These are phyloP conservation scores for Mortierella hygrophila DNA, from an alignment of 192 early-diverging fungal genomes.

Conservation along the genomic window DNA sequence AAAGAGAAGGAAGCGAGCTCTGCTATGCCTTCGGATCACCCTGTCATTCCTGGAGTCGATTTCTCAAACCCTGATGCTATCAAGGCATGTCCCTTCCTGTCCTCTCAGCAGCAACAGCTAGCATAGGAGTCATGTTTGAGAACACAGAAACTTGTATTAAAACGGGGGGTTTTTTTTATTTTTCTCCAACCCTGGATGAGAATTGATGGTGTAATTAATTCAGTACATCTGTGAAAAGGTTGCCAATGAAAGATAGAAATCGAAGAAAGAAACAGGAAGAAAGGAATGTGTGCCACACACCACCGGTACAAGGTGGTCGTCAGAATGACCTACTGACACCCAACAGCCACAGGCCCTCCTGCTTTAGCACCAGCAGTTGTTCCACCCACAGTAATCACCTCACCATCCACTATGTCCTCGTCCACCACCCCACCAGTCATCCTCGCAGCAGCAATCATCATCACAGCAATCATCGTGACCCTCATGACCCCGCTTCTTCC, in stretches of 20 bases:
- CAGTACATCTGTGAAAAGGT: too few relatives aligned
- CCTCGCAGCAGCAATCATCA: neutral
- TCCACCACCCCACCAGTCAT: neutral
- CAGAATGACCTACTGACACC: too few relatives aligned
- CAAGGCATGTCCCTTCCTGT: slow-evolving; percentile 43
- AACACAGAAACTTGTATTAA: neutral
- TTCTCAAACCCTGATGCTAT: slow-evolving; percentile 39
- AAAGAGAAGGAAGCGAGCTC: neutral
- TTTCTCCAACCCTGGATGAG: too few relatives aligned
- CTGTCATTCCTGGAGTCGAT: slow-evolving; percentile 44
- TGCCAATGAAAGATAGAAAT: neutral
- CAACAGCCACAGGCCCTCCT: too few relatives aligned
- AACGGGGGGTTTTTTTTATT: neutral
- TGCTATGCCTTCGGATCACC: slow-evolving; percentile 35
- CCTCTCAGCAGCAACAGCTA: neutral
- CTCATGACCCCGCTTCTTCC: neutral
- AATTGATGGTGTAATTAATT: too few relatives aligned
- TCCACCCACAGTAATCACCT: neutral
- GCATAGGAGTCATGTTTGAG: neutral
- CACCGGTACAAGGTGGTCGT: neutral
- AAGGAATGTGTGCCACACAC: neutral
- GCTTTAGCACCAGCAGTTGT: neutral
- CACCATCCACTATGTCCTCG: neutral
- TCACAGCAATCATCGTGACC: neutral
- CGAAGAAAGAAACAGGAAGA: neutral